Evolutionary conservation across 1,139 yeast genomes (phyloP).

Genomic region (Saccharomycopsis hybrid): DNA sequence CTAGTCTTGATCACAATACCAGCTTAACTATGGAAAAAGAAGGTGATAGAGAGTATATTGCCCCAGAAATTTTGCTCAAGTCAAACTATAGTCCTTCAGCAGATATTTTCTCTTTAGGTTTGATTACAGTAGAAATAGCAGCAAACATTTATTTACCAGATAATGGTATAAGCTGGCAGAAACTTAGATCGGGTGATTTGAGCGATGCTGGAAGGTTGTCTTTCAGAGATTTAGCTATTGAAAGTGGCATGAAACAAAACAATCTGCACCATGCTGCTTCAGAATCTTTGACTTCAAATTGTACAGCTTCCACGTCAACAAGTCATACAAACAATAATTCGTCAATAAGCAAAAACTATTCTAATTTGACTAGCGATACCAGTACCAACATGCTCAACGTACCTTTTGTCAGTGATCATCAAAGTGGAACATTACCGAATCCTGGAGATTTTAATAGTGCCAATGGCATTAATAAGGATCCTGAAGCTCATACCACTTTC

Average conservation of each 20-base stretch:
- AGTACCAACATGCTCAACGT: neutral
- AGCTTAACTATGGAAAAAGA: conserved; percentile 64
- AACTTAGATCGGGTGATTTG: conserved; percentile 87
- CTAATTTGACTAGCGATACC: conserved; percentile 14
- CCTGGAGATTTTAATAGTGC: no score
- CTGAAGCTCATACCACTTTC: neutral
- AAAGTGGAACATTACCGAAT: neutral
- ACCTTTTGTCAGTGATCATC: neutral
- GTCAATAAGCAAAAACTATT: conserved; percentile 3
- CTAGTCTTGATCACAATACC: conserved; percentile 25
- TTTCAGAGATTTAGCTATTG: conserved; percentile 45
- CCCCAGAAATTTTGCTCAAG: conserved; percentile 86
- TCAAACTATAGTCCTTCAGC: conserved; percentile 88
- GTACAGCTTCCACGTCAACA: neutral
- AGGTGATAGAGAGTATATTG: conserved; percentile 96
- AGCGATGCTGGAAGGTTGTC: conserved; percentile 91
- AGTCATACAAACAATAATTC: neutral
- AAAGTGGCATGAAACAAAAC: conserved; percentile 4
- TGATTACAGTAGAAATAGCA: conserved; percentile 90
- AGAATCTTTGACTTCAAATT: conserved; percentile 9
- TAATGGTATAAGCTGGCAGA: conserved; percentile 96
- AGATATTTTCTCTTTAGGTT: conserved; percentile 87
- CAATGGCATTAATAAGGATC: neutral
- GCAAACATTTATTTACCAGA: conserved; percentile 94
- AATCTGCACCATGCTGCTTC: conserved; percentile 26